Conservation (phyloP, 2,329 filamentous ascomycete species). For the Triangularia setosa region DNA sequence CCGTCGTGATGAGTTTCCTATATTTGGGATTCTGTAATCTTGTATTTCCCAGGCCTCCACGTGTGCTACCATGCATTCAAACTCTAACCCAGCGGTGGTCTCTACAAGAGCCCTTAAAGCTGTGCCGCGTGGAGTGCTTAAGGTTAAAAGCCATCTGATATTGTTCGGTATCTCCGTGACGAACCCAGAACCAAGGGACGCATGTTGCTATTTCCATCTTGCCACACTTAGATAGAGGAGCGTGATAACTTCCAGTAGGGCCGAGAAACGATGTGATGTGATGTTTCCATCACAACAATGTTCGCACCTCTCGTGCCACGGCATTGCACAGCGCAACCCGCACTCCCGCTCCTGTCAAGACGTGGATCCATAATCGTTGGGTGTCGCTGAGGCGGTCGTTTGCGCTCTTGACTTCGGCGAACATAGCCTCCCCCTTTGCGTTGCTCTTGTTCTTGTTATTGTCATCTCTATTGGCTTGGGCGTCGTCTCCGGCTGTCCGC, state of each 20-base stretch:
- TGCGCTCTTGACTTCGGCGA: constrained; percentile 74
- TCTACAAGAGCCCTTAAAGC: not conserved
- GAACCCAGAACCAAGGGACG: not conserved
- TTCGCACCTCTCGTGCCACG: constrained; percentile 49
- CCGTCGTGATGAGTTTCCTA: constrained; percentile 9
- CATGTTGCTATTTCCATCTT: constrained; percentile 8
- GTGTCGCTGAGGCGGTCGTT: constrained; percentile 96
- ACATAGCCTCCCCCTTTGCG: constrained; percentile 62
- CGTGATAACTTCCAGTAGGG: not conserved
- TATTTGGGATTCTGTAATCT: constrained; percentile 18
- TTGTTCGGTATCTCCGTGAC: not conserved
- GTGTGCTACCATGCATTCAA: constrained; percentile 8
- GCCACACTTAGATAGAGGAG: not conserved
- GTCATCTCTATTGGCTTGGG: constrained; percentile 25
- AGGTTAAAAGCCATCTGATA: not conserved
- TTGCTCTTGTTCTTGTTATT: constrained; percentile 32
- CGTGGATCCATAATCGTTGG: constrained; percentile 94
- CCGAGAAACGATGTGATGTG: not conserved
- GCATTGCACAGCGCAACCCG: constrained; percentile 76
- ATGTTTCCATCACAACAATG: constrained; percentile 32
- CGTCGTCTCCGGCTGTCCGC: constrained; percentile 43
- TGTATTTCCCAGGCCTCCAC: constrained; percentile 13
- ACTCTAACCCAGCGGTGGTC: not conserved
- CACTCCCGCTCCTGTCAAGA: constrained; percentile 79
- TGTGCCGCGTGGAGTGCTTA: not conserved